Conservation (phyloP, 2,329 filamentous ascomycete genomes). For the Hortaea werneckii region DNA sequence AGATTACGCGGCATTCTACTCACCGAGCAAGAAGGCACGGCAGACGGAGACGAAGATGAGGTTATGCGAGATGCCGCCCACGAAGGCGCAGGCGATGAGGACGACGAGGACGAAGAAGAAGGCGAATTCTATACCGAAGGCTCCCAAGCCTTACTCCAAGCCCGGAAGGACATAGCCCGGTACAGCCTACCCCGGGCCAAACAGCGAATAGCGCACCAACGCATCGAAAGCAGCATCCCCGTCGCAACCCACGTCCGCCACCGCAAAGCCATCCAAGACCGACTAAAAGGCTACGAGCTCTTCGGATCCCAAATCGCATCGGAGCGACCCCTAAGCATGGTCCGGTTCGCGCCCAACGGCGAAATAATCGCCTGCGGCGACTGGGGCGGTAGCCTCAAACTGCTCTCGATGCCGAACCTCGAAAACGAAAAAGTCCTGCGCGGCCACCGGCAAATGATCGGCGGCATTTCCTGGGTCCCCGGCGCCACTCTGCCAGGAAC, state of each 20-base stretch:
- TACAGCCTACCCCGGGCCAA: conserved; percentile 79
- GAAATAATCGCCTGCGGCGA: conserved; percentile 80
- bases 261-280: conserved; percentile 78
- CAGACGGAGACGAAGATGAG: conserved; percentile 36
- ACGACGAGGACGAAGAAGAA: conserved; percentile 51
- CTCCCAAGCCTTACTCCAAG: conserved; percentile 60
- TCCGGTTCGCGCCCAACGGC: conserved; percentile 78
- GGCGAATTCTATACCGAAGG: conserved; percentile 89
- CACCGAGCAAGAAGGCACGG: conserved; percentile 54
- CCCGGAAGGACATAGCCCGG: conserved; percentile 66
- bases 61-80: conserved; percentile 47
- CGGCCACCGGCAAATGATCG: conserved; percentile 80
- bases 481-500: conserved; percentile 62
- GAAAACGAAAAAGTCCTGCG: conserved; percentile 65
- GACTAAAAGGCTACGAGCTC: conserved; percentile 71
- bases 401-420: conserved; percentile 74
- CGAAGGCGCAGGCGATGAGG: conserved; percentile 33
- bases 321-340: conserved; percentile 83
- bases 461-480: conserved; percentile 84
- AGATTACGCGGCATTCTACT: conserved; percentile 68
- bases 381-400: conserved; percentile 80
- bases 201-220: conserved; percentile 65
- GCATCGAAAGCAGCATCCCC: conserved; percentile 69
- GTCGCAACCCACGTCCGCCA: conserved; percentile 87
- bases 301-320: conserved; percentile 90